Percentiles rank a stretch among this genome's conserved stretches.
Evolutionary conservation across 345 rosid genomes (phyloP).

Genomic region (Eucalyptus erythrocorys): DNA sequence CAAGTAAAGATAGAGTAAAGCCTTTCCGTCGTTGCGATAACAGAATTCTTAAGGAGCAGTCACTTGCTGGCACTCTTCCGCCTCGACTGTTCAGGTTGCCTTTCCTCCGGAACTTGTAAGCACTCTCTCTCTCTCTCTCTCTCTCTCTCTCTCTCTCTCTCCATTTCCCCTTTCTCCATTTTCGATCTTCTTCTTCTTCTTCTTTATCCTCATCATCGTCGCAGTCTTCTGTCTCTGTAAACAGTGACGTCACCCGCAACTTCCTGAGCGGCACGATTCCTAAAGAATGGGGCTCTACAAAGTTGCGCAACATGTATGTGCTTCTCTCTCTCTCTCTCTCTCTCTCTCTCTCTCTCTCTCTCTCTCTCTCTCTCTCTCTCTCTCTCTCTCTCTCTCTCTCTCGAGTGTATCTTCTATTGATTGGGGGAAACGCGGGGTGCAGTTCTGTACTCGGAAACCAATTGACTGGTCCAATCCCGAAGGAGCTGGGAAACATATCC

Average conservation of each 20-base stretch:
- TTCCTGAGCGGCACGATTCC: not conserved
- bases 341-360: not conserved
- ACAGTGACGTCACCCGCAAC: not conserved
- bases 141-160: not conserved
- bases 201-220: accelerated
- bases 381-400: not conserved
- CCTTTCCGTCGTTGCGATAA: not conserved
- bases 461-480: not conserved
- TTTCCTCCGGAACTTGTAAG: too few species aligned
- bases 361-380: not conserved
- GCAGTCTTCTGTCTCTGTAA: not conserved
- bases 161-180: not conserved
- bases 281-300: not conserved
- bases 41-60: not conserved
- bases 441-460: not conserved
- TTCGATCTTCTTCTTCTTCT: not conserved
- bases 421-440: not conserved
- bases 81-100: too few species aligned
- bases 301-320: not conserved
- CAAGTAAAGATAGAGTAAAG: too few species aligned
- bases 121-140: not conserved
- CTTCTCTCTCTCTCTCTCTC: too few species aligned
- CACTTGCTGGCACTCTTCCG: too few species aligned
- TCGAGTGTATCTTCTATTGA: not conserved
- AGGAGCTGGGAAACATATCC: not conserved